A percentile compares a stretch with the other conserved stretches of the same genome.
Conservation (phyloP, 345 rosid species). For the Eucalyptus pauciflora region DNA sequence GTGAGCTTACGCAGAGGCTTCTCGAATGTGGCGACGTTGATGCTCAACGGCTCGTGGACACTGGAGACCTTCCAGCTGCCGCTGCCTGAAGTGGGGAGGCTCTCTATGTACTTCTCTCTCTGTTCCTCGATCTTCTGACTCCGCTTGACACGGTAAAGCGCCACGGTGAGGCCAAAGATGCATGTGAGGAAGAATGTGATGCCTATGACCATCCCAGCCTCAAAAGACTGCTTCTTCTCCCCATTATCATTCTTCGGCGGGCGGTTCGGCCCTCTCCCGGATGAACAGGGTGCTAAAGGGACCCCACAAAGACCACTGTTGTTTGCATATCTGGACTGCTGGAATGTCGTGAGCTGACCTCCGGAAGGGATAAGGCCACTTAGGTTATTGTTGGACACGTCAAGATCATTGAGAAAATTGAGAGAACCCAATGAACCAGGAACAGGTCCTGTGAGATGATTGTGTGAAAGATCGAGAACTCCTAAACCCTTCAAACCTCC, state of each 20-base stretch:
- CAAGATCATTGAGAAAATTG: constrained; percentile 86
- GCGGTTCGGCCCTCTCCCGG: constrained; percentile 8
- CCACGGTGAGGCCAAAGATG: constrained; percentile 43
- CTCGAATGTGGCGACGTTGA: constrained; percentile 94
- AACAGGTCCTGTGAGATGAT: constrained; percentile 56
- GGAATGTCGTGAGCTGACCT: constrained; percentile 94
- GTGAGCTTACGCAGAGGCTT: constrained; percentile 87
- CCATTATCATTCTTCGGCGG: not conserved
- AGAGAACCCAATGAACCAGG: constrained; percentile 73
- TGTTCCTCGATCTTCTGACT: constrained; percentile 43
- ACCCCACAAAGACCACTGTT: constrained; percentile 92
- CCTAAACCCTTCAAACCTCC: constrained; percentile 75
- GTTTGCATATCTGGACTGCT: constrained; percentile 66
- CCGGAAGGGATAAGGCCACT: constrained; percentile 84
- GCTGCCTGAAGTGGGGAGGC: constrained; percentile 83
- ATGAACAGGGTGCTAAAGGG: constrained; percentile 62
- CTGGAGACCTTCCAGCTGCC: constrained; percentile 91
- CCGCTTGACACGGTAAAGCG: constrained; percentile 52
- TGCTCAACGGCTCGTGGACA: constrained; percentile 89
- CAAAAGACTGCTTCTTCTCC: constrained; percentile 34
- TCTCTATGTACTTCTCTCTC: constrained; percentile 74
- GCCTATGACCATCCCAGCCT: constrained; percentile 60
- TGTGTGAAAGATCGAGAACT: constrained; percentile 89
- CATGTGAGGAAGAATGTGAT: constrained; percentile 55
- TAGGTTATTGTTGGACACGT: constrained; percentile 87